Conservation (phyloP, 352 stramenopile species). For the Globisporangium nagaii region DNA sequence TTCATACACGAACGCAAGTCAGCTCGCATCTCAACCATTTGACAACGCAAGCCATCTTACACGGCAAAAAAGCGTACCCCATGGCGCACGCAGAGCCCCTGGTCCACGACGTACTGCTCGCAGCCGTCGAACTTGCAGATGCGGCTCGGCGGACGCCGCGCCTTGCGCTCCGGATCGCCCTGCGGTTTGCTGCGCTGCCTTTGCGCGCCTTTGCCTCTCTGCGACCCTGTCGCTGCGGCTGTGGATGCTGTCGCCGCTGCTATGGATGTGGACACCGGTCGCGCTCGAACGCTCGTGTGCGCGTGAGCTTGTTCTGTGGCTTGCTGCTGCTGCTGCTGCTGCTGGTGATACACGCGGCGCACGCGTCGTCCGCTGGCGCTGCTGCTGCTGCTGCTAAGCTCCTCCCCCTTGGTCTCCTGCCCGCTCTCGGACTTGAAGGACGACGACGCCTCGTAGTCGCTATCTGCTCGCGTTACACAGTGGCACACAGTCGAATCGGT, state of each 20-base stretch:
- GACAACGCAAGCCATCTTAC: no score
- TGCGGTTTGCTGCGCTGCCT: conserved; percentile 15
- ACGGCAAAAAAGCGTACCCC: no score
- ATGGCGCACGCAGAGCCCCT: conserved; percentile 70
- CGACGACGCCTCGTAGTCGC: conserved; percentile 11
- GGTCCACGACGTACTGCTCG: conserved; percentile 75
- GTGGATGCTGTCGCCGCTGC: background rate
- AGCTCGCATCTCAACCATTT: no score
- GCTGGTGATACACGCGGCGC: background rate
- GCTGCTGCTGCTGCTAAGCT: background rate
- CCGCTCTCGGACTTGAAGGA: conserved; percentile 4
- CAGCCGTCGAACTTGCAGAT: conserved; percentile 71
- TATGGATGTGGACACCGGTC: background rate
- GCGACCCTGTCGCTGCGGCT: background rate
- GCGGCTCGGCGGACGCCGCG: conserved; percentile 44
- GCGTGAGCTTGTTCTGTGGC: background rate
- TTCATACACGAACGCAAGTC: background rate
- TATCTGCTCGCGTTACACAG: conserved; percentile 7
- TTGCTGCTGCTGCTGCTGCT: conserved; percentile 1
- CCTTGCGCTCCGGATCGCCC: conserved; percentile 44
- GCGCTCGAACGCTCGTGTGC: background rate
- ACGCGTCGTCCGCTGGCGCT: conserved; percentile 2
- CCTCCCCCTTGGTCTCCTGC: background rate
- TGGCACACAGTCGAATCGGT: background rate
- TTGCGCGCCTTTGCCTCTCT: background rate